phyloP scores from a whole-genome alignment of 2,329 filamentous ascomycete species.

The Sordariomycetes sp. region DNA sequence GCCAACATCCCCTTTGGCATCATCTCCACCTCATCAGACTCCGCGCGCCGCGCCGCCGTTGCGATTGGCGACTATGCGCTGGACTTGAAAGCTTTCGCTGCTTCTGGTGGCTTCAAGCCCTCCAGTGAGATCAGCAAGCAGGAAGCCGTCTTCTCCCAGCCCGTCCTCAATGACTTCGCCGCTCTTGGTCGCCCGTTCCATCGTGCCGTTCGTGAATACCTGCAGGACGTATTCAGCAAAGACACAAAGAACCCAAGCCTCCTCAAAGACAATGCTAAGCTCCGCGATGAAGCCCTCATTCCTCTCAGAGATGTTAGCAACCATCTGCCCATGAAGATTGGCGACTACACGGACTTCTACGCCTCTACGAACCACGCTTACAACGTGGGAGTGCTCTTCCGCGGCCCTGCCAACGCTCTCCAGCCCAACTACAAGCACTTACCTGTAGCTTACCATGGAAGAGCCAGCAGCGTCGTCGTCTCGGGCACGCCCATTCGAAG shows the following conservation, averaged over 20 bases:
- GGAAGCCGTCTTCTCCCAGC: slow-evolving; percentile 13
- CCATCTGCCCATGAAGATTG: slow-evolving; percentile 67
- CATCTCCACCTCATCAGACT: slow-evolving; percentile 53
- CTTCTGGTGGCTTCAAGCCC: slow-evolving; percentile 26
- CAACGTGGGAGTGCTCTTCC: slow-evolving; percentile 60
- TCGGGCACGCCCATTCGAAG: slow-evolving; percentile 65
- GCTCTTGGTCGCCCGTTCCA: slow-evolving; percentile 59
- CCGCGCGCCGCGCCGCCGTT: slow-evolving; percentile 53
- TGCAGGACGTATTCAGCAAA: slow-evolving; percentile 51
- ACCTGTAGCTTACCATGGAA: slow-evolving; percentile 73
- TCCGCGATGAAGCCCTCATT: slow-evolving; percentile 18
- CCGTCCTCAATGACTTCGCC: slow-evolving; percentile 22
- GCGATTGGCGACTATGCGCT: slow-evolving; percentile 66
- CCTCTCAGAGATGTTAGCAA: slow-evolving; percentile 41
- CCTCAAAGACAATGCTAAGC: slow-evolving; percentile 24
- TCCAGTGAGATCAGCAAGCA: slow-evolving; percentile 15
- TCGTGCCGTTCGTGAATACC: slow-evolving; percentile 59
- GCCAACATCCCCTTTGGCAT: slow-evolving; percentile 80
- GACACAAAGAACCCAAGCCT: slow-evolving; percentile 31
- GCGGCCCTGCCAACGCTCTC: slow-evolving; percentile 63
- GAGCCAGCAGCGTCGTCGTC: slow-evolving; percentile 65
- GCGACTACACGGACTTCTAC: slow-evolving; percentile 82
- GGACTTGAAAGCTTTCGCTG: slow-evolving; percentile 56
- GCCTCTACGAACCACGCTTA: slow-evolving; percentile 72
- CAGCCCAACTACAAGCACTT: slow-evolving; percentile 77